Conservation (phyloP, 768 basidiomycete species). For the Suillus tomentosus region DNA sequence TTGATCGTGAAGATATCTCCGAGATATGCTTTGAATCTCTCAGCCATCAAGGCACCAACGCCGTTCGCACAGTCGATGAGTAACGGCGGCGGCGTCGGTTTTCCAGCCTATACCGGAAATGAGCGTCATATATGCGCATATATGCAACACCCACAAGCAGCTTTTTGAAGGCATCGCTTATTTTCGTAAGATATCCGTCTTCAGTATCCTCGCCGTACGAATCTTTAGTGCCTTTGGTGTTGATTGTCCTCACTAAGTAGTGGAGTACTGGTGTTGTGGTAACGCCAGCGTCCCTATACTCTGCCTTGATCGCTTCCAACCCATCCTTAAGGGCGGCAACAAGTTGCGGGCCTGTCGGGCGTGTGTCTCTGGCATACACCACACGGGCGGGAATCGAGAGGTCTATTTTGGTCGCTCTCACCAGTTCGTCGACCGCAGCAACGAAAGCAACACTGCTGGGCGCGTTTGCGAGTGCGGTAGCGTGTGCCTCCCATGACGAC, state of each 20-base stretch:
- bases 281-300: conserved; percentile 74
- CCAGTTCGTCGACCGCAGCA: conserved; percentile 58
- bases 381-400: conserved; percentile 76
- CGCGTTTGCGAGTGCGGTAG: conserved; percentile 87
- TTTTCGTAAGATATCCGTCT: conserved; percentile 83
- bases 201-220: conserved; percentile 80
- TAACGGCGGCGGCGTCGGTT: conserved; percentile 56
- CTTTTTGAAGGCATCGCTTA: conserved; percentile 80
- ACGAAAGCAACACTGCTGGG: conserved; percentile 73
- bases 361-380: conserved; percentile 91
- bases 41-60: conserved; percentile 79
- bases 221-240: conserved; percentile 78
- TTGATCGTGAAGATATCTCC: conserved; percentile 60
- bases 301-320: conserved; percentile 68
- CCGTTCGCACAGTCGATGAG: conserved; percentile 99
- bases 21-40: conserved; percentile 60
- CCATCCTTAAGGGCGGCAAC: conserved; percentile 83
- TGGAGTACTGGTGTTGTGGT: conserved; percentile 95
- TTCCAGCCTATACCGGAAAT: conserved; percentile 50
- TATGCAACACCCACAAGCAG: conserved; percentile 65
- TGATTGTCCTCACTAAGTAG: conserved; percentile 89
- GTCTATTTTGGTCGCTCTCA: conserved; percentile 72
- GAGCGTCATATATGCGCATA: conserved; percentile 7
- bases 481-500: conserved; percentile 86
- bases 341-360: conserved; percentile 80